These are phyloP conservation scores for Aspergillus olivimuriae DNA, from an alignment of 495 filamentous ascomycete species.

Conservation along the genomic window DNA sequence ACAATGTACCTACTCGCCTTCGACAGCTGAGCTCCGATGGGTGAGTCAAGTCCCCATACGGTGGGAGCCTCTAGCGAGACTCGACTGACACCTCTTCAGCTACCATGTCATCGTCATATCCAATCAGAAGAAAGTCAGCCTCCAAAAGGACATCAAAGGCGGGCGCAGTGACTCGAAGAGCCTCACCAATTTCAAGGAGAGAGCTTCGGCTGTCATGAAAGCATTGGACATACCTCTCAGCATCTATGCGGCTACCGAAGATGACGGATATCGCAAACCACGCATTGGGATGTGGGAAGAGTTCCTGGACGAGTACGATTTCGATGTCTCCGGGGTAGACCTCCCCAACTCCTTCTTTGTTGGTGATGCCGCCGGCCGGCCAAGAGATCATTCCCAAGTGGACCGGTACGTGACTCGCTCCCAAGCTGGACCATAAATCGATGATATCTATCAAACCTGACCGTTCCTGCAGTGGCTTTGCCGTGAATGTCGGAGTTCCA, in stretches of 20 bases:
- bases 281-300: constrained; percentile 86
- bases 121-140: constrained; percentile 77
- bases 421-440: not conserved
- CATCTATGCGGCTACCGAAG: constrained; percentile 77
- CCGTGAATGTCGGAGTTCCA: constrained; percentile 68
- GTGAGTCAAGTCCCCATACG: constrained; percentile 33
- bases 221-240: constrained; percentile 70
- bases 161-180: constrained; percentile 58
- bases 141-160: constrained; percentile 65
- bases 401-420: constrained; percentile 53
- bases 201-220: constrained; percentile 59
- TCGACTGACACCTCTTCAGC: constrained; percentile 32
- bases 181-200: constrained; percentile 71
- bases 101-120: constrained; percentile 73
- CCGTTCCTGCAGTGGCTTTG: constrained; percentile 50
- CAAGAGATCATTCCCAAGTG: constrained; percentile 67
- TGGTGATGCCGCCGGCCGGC: constrained; percentile 74
- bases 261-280: constrained; percentile 81
- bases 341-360: constrained; percentile 70
- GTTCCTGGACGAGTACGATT: constrained; percentile 64
- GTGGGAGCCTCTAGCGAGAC: not conserved
- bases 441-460: not conserved
- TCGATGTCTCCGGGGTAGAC: constrained; percentile 60
- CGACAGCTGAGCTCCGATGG: constrained; percentile 63
- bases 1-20: constrained; percentile 57